Evolutionary conservation across 2,329 filamentous ascomycete species (phyloP), one percentile per base, ranked within the genome.

Genomic region (Teratosphaeria epicoccoides): DNA sequence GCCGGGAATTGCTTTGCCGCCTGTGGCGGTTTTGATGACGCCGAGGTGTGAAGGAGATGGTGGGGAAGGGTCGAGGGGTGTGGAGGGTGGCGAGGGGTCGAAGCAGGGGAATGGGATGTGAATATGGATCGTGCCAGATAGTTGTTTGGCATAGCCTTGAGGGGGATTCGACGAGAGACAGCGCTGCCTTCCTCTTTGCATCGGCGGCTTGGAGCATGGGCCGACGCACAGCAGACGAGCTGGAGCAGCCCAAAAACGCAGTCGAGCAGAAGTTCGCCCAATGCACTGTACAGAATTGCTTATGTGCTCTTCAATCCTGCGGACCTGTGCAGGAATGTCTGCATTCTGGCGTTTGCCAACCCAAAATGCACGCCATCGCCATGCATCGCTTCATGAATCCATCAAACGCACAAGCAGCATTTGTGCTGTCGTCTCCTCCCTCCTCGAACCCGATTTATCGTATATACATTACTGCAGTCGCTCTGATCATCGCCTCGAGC

Each of bases 401-500:
- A 20, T 40, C 33, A n/a, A 17, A 14, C 33, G n/a, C 33, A 40
- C n/a, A 5, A 40, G 33, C 33, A 40, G n/a, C 33, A 40, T 17
- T 17, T 40, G 33, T 40, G 33, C 33, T 40, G 33, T 40, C 14
- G 44, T 12, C 17, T 4, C 20, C 44, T 6, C n/a, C 12, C 20
- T 46, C 25, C 4, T 24, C 1, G 20, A 3, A 46, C 6, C n/a
- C n/a, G n/a, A 9, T 7, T 14, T 10, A 24, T 24, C 25, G 20
- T 46, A 24, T 46, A 14, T 14, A 28, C 23, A 46, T 40, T 40
- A 40, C 33, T 17, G 44, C 44, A 12, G 11, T 46, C 44, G 25
- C n/a, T 14, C 23, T 24, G 11, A 23, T 46, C 44, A 56, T 49
- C 54, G 52, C 26, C 56, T 47, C 25, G 56, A 58, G 12, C 20